Evolutionary conservation across 208 protist genomes (phyloP), one percentile per base, ranked within the genome.

Genomic region (Novymonas esmeraldas): DNA sequence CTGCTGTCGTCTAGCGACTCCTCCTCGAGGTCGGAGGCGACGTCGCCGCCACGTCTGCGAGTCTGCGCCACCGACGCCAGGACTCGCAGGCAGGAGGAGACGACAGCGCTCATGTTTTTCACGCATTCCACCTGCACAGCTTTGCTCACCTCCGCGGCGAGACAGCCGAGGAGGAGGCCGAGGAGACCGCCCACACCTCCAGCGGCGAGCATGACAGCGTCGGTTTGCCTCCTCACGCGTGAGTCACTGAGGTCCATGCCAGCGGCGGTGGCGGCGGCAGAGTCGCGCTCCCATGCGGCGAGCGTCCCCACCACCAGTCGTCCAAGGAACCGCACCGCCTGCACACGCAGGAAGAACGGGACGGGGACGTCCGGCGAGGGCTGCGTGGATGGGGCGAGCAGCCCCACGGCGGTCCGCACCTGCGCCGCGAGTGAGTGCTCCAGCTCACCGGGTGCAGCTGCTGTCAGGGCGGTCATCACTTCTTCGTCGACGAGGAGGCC

Each of bases 121-220:
- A 84, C 61, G 13, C 67, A 81, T 33, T 87, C 76, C 34, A 69
- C 26, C 69, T 84, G 82, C 20, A 75, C 68, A 0, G 70, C 59
- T 38, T 82, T 74, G 54, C 64, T 84, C 33, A 36, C 42, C 46
- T 87, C 82, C 31, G 48, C 36, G 13, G 24, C 24, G 44, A 76
- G 51, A 26, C 66, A 36, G 34, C 55, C 28, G 7, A 34, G 24
- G 20, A 84, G 64, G 13, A 69, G 38, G 42, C 50, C 20, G 26
- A 87, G 54, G 14, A 61, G 26, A 29, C 31, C 39, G 10, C 50
- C 58, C 24, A 74, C 26, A n/a, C 65, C 63, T 31, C 63, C 65
- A 20, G 33, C 38, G 34, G 59, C 16, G 33, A 14, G 31, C 57
- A 78, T 57, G 33, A 45, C 34, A 13, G 20, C 45, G 50, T 26